Percentiles rank a stretch among this genome's conserved stretches.
phyloP scores from a whole-genome alignment of 2,329 filamentous ascomycete species.

The Colletotrichum chlorophyti region DNA sequence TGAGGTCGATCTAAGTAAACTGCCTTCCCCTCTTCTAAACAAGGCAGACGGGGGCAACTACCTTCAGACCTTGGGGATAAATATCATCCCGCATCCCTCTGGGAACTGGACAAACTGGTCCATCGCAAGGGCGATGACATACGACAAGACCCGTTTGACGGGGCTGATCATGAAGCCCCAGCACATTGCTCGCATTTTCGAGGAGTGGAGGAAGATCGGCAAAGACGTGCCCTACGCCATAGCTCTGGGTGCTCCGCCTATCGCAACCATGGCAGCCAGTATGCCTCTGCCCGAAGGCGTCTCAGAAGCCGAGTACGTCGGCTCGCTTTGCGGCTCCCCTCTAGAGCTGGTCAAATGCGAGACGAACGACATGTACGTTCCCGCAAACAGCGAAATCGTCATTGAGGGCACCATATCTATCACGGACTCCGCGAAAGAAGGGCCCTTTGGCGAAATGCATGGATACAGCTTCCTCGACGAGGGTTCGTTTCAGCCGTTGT shows the following conservation, averaged over 20 bases:
- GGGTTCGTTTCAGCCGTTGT: constrained; percentile 39
- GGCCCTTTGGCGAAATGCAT: constrained; percentile 54
- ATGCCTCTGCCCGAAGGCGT: constrained; percentile 58
- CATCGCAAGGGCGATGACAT: constrained; percentile 53
- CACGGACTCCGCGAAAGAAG: constrained; percentile 49
- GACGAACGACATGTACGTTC: constrained; percentile 54
- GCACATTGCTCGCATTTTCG: constrained; percentile 52
- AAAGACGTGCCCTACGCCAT: constrained; percentile 55
- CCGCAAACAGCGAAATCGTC: constrained; percentile 57
- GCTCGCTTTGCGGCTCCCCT: constrained; percentile 50
- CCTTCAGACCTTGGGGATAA: constrained; percentile 57
- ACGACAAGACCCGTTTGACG: constrained; percentile 47
- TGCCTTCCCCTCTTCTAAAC: constrained; percentile 51
- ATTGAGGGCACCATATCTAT: constrained; percentile 55
- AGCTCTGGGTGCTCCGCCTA: constrained; percentile 55
- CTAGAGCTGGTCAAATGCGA: constrained; percentile 59
- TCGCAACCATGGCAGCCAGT: constrained; percentile 52
- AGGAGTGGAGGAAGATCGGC: constrained; percentile 53
- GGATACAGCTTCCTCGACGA: constrained; percentile 27
- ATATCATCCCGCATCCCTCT: constrained; percentile 52
- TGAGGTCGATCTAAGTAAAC: constrained; percentile 48
- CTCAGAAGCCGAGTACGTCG: constrained; percentile 55
- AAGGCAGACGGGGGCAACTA: constrained; percentile 55
- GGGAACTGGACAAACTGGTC: constrained; percentile 56
- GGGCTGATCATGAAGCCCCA: constrained; percentile 52